A percentile compares a stretch with the other conserved stretches of the same genome.
These are phyloP conservation scores for Amaranthus hypochondriacus DNA, from an alignment of 148 eudicot genomes.

Conservation along the genomic window DNA sequence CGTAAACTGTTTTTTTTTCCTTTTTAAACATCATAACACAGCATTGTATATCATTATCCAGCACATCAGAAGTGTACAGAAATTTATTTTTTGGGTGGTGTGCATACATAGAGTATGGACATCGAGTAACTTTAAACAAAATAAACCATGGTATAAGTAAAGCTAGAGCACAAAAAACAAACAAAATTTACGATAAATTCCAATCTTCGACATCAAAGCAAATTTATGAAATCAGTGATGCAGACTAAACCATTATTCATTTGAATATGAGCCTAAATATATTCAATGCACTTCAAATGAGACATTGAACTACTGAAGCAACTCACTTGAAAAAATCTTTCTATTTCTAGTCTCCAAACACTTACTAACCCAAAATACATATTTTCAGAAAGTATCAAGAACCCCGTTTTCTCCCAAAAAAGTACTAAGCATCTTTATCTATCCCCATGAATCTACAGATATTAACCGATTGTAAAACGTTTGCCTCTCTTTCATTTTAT, in stretches of 20 bases:
- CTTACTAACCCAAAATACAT: neutral
- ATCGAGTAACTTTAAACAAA: neutral
- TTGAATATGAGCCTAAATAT: neutral
- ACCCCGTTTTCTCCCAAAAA: too few species aligned
- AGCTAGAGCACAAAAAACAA: neutral
- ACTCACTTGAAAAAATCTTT: neutral
- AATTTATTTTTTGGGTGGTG: neutral
- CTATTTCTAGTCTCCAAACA: neutral
- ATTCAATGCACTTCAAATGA: neutral
- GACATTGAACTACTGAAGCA: neutral
- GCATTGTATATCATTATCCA: neutral
- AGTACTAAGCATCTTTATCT: neutral
- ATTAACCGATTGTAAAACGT: too few species aligned
- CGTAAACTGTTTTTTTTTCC: neutral
- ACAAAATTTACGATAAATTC: neutral
- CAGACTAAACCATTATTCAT: neutral
- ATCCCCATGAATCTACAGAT: neutral
- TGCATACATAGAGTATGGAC: neutral
- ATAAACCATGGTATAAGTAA: neutral
- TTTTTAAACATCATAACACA: neutral
- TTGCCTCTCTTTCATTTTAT: too few species aligned
- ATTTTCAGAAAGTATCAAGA: neutral
- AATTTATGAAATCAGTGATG: neutral
- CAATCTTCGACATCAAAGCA: neutral
- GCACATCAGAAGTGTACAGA: neutral